Evolutionary conservation across 2,329 filamentous ascomycete species (phyloP).

Genomic region (Aspergillus neotritici): DNA sequence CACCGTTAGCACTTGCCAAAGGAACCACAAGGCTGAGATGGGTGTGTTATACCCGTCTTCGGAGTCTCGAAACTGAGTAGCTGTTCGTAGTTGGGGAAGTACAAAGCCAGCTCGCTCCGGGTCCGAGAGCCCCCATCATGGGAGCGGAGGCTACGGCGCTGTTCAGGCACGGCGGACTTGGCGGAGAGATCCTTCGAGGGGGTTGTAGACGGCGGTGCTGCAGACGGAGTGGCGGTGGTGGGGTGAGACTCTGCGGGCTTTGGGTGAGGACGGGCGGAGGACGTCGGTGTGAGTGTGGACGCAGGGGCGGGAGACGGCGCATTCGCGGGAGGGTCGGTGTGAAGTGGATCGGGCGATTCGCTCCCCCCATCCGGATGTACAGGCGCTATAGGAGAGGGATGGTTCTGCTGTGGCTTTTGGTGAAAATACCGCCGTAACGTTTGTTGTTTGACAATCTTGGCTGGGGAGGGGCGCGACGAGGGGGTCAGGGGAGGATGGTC

Average conservation of each 20-base stretch:
- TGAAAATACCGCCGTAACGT: no score
- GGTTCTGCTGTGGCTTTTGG: background rate
- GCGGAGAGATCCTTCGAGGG: conserved; percentile 5
- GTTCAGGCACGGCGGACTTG: conserved; percentile 25
- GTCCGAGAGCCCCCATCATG: conserved; percentile 74
- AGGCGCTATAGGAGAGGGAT: conserved; percentile 1
- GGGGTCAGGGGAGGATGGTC: conserved; percentile 3
- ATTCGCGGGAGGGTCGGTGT: conserved; percentile 18
- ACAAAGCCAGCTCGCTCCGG: conserved; percentile 85
- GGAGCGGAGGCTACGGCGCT: conserved; percentile 74
- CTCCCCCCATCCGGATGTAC: background rate
- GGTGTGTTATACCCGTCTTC: conserved; percentile 60
- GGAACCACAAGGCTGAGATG: no score
- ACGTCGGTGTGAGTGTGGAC: background rate
- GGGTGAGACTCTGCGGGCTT: conserved; percentile 7
- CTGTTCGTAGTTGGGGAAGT: conserved; percentile 92
- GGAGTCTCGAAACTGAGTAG: conserved; percentile 80
- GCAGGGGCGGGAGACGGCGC: background rate
- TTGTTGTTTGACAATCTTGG: no score
- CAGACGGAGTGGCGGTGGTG: background rate
- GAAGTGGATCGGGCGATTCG: conserved; percentile 23
- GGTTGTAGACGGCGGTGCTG: no score
- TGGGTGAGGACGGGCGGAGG: background rate
- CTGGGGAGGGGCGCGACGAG: background rate
- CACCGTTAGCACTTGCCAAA: background rate